Base-by-base conservation (phyloP, 495 filamentous ascomycete species). In the Paragyromitra xinjiangensis region DNA sequence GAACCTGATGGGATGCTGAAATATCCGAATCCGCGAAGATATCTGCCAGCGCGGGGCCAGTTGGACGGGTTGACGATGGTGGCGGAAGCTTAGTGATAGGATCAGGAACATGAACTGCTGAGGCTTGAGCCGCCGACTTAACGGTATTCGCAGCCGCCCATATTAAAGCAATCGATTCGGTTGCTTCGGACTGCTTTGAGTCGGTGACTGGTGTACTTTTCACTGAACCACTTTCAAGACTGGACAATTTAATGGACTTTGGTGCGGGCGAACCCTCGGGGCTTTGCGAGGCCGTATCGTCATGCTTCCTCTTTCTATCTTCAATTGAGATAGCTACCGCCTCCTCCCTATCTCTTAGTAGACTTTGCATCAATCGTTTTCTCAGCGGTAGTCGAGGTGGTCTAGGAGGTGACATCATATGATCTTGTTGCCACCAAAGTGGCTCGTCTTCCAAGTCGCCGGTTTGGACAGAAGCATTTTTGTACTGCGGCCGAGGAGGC, bases 391-490 rank as follows among this genome's bases (percentile, higher is more conserved):
- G 58, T 29, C 80, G 75, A 37, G 80, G 80, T 12, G 75, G 79
- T 61, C 75, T 69, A 14, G 80, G 79, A 34, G 80, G 70, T 29
- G 75, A 66, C 40, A 64, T 63, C 12, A 61, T 75, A 14, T 53
- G 44, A 53, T 68, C 69, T 37, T 73, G 69, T 34, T 78, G 67
- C 80, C 80, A 82, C 80, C 80, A 82, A 2, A 71, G 80, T 26
- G 70, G 40, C 42, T 85, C 85, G 63, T 81, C 66, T 37, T 81
- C 81, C 42, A 86, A 82, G 19, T 80, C 61, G 67, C 87, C 85
- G 0, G 85, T 86, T 80, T 90, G 88, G 16, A 85, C 84, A 6
- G 83, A 81, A 34, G 81, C 80, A 55, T 88, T 85, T 24, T 87
- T 85, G 71, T 88, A 89, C 8, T 83, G 77, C 1, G 79, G 83